A percentile compares a stretch with the other conserved stretches of the same genome.
phyloP scores from a whole-genome alignment of 148 eudicot species.

The Euryodendron excelsum region DNA sequence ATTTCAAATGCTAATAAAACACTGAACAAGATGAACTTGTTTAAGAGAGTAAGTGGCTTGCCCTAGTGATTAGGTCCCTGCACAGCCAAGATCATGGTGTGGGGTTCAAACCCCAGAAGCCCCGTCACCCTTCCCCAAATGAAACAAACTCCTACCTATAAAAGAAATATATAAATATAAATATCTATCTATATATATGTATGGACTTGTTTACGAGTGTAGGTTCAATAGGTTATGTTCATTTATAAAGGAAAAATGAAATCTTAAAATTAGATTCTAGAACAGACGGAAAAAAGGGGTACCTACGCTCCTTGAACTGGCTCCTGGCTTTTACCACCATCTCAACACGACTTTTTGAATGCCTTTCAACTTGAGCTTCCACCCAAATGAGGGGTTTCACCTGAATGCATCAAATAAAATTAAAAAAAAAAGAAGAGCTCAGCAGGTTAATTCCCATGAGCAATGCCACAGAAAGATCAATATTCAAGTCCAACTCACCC shows the following conservation, averaged over 20 bases:
- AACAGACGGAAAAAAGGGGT: background rate
- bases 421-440: background rate
- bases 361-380: constrained; percentile 86
- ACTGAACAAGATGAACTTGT: background rate
- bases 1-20: background rate
- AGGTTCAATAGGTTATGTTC: background rate
- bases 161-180: too few relatives aligned
- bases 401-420: constrained; percentile 28
- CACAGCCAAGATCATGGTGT: too few relatives aligned
- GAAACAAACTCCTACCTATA: too few relatives aligned
- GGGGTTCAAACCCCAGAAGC: too few relatives aligned
- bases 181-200: too few relatives aligned
- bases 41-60: too few relatives aligned
- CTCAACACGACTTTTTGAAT: constrained; percentile 85
- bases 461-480: too few relatives aligned
- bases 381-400: constrained; percentile 96
- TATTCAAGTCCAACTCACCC: background rate
- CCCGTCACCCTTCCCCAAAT: too few relatives aligned
- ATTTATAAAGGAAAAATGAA: background rate
- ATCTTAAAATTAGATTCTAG: background rate
- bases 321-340: constrained; percentile 84
- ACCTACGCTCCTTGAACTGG: constrained; percentile 95
- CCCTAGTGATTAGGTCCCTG: too few relatives aligned
- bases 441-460: too few relatives aligned
- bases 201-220: too few relatives aligned